phyloP scores from a whole-genome alignment of 345 rosid genomes.

The Eucalyptus rudis region DNA sequence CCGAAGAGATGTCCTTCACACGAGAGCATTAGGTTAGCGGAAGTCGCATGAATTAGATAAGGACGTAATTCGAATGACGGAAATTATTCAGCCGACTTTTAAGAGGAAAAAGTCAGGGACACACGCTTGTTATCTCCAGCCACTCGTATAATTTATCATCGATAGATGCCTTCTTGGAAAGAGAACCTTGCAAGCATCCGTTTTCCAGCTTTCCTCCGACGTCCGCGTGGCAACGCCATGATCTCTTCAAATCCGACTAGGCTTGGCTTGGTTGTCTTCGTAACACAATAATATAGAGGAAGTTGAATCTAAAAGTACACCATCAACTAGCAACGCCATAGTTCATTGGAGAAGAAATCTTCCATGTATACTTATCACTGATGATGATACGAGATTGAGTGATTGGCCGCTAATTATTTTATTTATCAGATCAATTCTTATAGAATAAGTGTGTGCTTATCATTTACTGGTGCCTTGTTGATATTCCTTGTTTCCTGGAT shows the following conservation, averaged over 20 bases:
- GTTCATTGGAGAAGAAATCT: too few relatives aligned
- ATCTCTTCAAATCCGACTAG: not conserved
- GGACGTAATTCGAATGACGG: not conserved
- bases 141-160: not conserved
- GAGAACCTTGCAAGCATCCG: not conserved
- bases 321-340: too few relatives aligned
- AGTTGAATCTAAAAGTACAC: too few relatives aligned
- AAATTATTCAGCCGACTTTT: not conserved
- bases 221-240: not conserved
- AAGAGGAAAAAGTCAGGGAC: not conserved
- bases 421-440: too few relatives aligned
- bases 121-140: not conserved
- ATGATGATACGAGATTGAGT: accelerated
- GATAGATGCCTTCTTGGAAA: not conserved
- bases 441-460: too few relatives aligned
- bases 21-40: not conserved
- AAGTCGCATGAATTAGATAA: not conserved
- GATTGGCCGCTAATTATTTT: too few relatives aligned
- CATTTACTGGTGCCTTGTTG: too few relatives aligned
- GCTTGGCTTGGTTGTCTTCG: too few relatives aligned
- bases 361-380: too few relatives aligned
- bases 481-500: too few relatives aligned
- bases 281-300: too few relatives aligned
- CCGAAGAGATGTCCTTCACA: not conserved
- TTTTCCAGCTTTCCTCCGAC: not conserved